Percentiles rank a stretch among this genome's conserved stretches.
Conservation (phyloP, 495 filamentous ascomycete species). For the Trichoderma asperelloides region DNA sequence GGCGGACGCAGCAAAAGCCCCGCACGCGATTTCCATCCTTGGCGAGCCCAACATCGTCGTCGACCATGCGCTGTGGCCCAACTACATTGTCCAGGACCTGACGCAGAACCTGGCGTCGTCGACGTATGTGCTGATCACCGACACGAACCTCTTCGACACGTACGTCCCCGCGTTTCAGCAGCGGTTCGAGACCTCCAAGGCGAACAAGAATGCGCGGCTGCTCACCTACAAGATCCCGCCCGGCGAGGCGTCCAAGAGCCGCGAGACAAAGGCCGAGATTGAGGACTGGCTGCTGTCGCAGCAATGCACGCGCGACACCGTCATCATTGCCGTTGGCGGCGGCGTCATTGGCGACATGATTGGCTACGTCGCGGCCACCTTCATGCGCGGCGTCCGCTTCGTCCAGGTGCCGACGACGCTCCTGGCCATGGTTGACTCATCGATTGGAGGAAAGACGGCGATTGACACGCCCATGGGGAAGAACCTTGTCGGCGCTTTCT, state of each 20-base stretch:
- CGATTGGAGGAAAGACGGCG: conserved; percentile 95
- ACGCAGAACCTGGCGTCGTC: conserved; percentile 68
- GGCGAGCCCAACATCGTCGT: conserved; percentile 74
- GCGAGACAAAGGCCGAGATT: conserved; percentile 86
- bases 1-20: conserved; percentile 17
- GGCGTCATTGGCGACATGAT: conserved; percentile 98
- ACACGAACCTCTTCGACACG: conserved; percentile 76
- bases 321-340: conserved; percentile 91
- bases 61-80: conserved; percentile 84
- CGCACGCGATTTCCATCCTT: conserved; percentile 42
- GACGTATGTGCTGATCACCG: conserved; percentile 92
- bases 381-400: conserved; percentile 94
- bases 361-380: conserved; percentile 92
- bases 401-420: conserved; percentile 95
- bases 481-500: conserved; percentile 93
- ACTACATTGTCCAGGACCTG: conserved; percentile 74
- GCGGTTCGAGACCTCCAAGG: conserved; percentile 52
- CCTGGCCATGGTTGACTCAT: conserved; percentile 96
- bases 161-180: conserved; percentile 72
- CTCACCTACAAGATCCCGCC: conserved; percentile 82
- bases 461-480: conserved; percentile 97
- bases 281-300: conserved; percentile 96
- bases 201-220: conserved; percentile 52
- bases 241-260: conserved; percentile 86
- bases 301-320: conserved; percentile 86